Evolutionary conservation across 2,329 filamentous ascomycete genomes (phyloP).

Genomic region (Hypoxylon sp.): DNA sequence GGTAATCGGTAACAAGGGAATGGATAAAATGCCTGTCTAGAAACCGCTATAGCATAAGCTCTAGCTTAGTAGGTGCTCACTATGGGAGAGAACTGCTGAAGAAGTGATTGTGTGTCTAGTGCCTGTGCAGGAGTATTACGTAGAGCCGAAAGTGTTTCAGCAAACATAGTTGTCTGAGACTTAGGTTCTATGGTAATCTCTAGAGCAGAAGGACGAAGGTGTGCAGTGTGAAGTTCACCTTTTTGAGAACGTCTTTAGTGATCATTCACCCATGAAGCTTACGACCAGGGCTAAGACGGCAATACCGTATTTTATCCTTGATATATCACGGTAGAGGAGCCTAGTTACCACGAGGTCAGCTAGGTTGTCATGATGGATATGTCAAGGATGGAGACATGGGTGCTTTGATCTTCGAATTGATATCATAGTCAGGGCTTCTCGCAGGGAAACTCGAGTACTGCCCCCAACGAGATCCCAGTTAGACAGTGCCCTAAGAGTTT

Average conservation of each 20-base stretch:
- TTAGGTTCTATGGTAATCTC: slow-evolving; percentile 24
- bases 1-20: slow-evolving; percentile 18
- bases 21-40: not conserved
- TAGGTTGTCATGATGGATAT: slow-evolving; percentile 22
- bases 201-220: slow-evolving; percentile 2
- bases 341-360: slow-evolving; percentile 21
- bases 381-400: slow-evolving; percentile 16
- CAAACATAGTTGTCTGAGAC: slow-evolving; percentile 26
- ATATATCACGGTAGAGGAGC: slow-evolving; percentile 14
- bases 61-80: slow-evolving; percentile 6
- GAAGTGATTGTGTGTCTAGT: slow-evolving; percentile 1
- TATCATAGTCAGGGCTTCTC: slow-evolving; percentile 16
- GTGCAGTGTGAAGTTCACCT: not conserved
- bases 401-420: slow-evolving; percentile 20
- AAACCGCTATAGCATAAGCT: slow-evolving; percentile 12
- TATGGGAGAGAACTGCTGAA: slow-evolving; percentile 15
- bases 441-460: slow-evolving; percentile 5
- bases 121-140: not conserved
- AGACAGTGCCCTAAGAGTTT: slow-evolving; percentile 16
- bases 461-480: slow-evolving; percentile 7
- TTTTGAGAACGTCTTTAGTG: slow-evolving; percentile 15
- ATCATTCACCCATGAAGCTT: slow-evolving; percentile 16
- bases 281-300: slow-evolving; percentile 11
- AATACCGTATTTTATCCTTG: slow-evolving; percentile 17
- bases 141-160: slow-evolving; percentile 19